phyloP scores from a whole-genome alignment of 2,329 filamentous ascomycete species.

The Hirsutella minnesotensis region DNA sequence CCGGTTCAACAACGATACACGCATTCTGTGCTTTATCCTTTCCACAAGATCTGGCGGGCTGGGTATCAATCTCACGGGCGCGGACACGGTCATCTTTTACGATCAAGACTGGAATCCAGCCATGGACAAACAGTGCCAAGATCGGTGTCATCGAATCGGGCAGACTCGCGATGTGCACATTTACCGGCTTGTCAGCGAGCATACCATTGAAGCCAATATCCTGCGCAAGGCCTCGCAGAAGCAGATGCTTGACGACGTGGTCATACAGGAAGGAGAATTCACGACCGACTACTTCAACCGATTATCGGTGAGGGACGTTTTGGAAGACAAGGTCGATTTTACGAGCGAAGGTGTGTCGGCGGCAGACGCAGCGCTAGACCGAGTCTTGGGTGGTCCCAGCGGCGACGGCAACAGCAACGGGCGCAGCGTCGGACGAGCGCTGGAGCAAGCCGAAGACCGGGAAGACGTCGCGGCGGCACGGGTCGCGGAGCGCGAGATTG shows the following conservation, averaged over 20 bases:
- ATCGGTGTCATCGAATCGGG: constrained; percentile 91
- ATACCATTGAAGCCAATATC: constrained; percentile 97
- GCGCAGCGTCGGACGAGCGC: constrained; percentile 53
- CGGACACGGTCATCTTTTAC: constrained; percentile 97
- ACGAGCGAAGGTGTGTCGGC: constrained; percentile 47
- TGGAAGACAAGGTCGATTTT: constrained; percentile 45
- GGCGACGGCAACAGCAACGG: constrained; percentile 49
- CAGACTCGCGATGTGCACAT: constrained; percentile 97
- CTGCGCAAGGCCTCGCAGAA: constrained; percentile 94
- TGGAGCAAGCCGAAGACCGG: constrained; percentile 83
- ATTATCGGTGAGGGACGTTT: constrained; percentile 57
- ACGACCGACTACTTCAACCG: constrained; percentile 94
- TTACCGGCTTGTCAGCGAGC: constrained; percentile 83
- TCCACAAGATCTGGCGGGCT: constrained; percentile 89
- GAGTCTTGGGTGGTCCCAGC: constrained; percentile 59
- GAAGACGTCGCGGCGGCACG: constrained; percentile 86
- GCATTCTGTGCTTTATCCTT: constrained; percentile 89
- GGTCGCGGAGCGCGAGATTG: constrained; percentile 77
- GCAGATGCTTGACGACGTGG: constrained; percentile 92
- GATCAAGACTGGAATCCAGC: constrained; percentile 99
- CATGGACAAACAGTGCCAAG: constrained; percentile 99
- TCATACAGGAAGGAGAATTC: constrained; percentile 96
- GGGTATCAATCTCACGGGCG: constrained; percentile 92
- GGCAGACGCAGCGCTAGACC: constrained; percentile 73
- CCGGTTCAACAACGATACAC: constrained; percentile 87